Conservation (phyloP, 1,284 basidiomycete species). For the Cryptococcus sp. region DNA sequence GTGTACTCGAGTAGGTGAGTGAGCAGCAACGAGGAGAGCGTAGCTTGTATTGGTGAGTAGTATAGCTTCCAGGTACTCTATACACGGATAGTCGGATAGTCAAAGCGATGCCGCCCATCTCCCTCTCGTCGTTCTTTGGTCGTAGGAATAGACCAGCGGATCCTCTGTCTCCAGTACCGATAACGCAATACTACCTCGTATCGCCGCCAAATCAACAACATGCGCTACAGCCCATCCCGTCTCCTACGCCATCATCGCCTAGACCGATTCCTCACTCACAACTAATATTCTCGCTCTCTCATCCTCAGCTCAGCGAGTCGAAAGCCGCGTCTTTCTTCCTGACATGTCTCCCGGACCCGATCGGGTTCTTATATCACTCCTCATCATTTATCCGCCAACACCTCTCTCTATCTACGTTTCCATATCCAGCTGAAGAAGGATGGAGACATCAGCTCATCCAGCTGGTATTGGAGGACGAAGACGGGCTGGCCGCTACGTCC, state of each 20-base stretch:
- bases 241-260: conserved; percentile 5
- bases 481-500: conserved; percentile 36
- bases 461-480: conserved; percentile 31
- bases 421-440: not conserved
- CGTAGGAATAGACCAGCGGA: not conserved
- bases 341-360: conserved; percentile 34
- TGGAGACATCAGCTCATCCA: conserved; percentile 37
- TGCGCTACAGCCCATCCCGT: conserved; percentile 4
- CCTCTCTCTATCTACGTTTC: conserved; percentile 3
- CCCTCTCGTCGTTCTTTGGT: conserved; percentile 4
- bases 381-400: conserved; percentile 17
- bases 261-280: conserved; percentile 10
- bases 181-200: conserved; percentile 23
- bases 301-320: conserved; percentile 14
- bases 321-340: conserved; percentile 33
- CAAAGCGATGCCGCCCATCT: conserved; percentile 8
- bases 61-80: not conserved
- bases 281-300: conserved; percentile 28
- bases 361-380: conserved; percentile 32
- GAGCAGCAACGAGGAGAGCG: too few relatives aligned
- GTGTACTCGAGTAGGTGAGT: too few relatives aligned
- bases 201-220: not conserved
- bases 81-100: not conserved
- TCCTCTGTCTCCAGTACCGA: conserved; percentile 5
- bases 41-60: too few relatives aligned